These are phyloP conservation scores for Russula sp. DNA, from an alignment of 768 basidiomycete species.

Conservation along the genomic window DNA sequence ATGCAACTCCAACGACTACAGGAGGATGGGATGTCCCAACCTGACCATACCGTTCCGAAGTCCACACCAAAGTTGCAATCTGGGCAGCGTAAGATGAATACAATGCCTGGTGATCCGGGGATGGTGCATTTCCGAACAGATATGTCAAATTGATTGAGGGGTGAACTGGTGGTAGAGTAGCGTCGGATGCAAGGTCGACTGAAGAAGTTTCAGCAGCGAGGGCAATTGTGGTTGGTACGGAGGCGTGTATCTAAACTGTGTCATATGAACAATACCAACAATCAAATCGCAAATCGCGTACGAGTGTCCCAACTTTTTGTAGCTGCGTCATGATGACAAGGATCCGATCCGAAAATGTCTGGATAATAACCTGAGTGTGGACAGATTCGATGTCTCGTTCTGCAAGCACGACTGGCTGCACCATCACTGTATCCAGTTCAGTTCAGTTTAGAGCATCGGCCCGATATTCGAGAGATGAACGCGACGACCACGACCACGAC, in stretches of 20 bases:
- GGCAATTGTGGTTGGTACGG: slow-evolving; percentile 56
- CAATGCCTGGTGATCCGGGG: slow-evolving; percentile 60
- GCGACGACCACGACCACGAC: slow-evolving; percentile 1
- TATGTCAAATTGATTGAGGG: slow-evolving; percentile 70
- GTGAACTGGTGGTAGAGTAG: slow-evolving; percentile 49
- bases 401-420: slow-evolving; percentile 44
- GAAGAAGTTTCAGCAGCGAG: slow-evolving; percentile 36
- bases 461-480: background rate
- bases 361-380: slow-evolving; percentile 68
- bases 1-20: slow-evolving; percentile 28
- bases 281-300: slow-evolving; percentile 29
- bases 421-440: slow-evolving; percentile 10
- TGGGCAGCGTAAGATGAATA: slow-evolving; percentile 82
- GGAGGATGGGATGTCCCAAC: slow-evolving; percentile 21
- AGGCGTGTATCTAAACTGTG: slow-evolving; percentile 63
- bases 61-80: slow-evolving; percentile 80
- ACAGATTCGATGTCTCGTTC: slow-evolving; percentile 47
- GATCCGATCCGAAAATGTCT: slow-evolving; percentile 70
- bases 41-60: slow-evolving; percentile 35
- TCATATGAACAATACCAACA: slow-evolving; percentile 11
- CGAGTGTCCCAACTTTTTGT: slow-evolving; percentile 85
- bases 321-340: slow-evolving; percentile 87
- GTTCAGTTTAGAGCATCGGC: background rate
- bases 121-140: slow-evolving; percentile 67
- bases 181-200: slow-evolving; percentile 32